These are phyloP conservation scores for Anisodus acutangulus DNA, from an alignment of 257 asterid species.

Conservation along the genomic window DNA sequence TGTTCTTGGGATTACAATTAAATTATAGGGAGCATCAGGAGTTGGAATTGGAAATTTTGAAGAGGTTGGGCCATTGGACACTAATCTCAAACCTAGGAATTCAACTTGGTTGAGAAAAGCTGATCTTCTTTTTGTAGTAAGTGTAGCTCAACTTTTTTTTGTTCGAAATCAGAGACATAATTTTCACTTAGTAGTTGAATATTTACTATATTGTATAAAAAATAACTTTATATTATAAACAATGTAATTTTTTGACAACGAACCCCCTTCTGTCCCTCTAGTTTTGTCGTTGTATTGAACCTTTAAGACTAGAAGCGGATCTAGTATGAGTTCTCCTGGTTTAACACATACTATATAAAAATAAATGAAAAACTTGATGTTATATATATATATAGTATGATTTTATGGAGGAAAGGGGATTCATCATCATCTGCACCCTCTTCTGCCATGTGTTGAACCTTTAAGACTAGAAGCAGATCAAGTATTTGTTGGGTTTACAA, in stretches of 20 bases:
- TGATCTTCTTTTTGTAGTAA: slow-evolving; percentile 93
- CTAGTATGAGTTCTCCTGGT: not conserved
- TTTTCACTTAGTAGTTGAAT: not conserved
- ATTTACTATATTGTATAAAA: not conserved
- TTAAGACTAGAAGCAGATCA: not conserved
- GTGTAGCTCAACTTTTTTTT: not conserved
- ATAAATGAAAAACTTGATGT: not conserved
- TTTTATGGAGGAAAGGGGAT: not conserved
- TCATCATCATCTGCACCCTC: not conserved
- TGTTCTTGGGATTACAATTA: not conserved
- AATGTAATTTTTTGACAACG: not conserved
- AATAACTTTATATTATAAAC: not conserved
- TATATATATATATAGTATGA: not conserved
- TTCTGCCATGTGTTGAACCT: not conserved
- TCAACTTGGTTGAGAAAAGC: slow-evolving; percentile 88
- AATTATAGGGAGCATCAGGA: slow-evolving; percentile 85
- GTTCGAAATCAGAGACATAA: rapidly evolving
- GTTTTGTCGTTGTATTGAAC: not conserved
- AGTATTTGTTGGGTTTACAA: too few species aligned
- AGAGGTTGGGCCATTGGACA: slow-evolving; percentile 87
- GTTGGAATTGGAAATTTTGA: slow-evolving; percentile 90
- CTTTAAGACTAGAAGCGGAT: not conserved
- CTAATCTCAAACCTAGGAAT: slow-evolving; percentile 75
- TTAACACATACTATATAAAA: not conserved
- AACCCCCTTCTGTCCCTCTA: not conserved